Evolutionary conservation across 352 stramenopile genomes (phyloP), one percentile per base, ranked within the genome.

Genomic region (Phytophthora multivora): DNA sequence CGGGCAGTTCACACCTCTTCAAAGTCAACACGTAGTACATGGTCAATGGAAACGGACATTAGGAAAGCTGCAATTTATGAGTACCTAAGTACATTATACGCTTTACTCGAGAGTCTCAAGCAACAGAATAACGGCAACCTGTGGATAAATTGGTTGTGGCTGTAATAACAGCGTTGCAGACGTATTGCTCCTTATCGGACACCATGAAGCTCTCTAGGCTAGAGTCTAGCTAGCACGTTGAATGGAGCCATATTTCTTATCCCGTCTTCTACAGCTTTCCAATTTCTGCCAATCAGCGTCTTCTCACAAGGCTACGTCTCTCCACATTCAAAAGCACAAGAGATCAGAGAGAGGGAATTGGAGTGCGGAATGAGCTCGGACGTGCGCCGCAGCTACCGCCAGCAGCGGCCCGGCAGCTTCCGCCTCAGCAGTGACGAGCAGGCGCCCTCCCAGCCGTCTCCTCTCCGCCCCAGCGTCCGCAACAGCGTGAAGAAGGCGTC

Each of bases 281-380:
- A 9, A 38, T 63, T 63, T 55, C 46, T 23, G 12, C 38, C 33
- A 52, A 63, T 63, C 54, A 18, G 16, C 30, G 26, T 16, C 48
- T 33, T 33, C 8, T 18, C 21, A 55, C 48, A n/a, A 55, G 33
- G 31, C 35, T 18, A 19, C 45, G 5, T 50, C n/a, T 48, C 30
- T 25, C 23, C 50, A 16, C 53, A 48, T 40, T 52, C 40, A 43
- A 64, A n/a, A 33, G 28, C 28, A 33, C 28, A 33, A 33, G 28
- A 33, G 63, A n/a, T 21, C 31, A 43, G 52, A 41, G 35, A 58
- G 28, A 45, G 12, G 21, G 26, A 13, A 51, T 5, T 5, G n/a
- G 45, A 46, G 41, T 47, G 30, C 18, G 25, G 12, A 36, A 76
- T 76, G 68, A 76, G 63, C 54, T 58, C 59, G 58, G 68, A 76